Base-by-base conservation (phyloP, 441 rosid genomes). In the Syzygium syzygioides region DNA sequence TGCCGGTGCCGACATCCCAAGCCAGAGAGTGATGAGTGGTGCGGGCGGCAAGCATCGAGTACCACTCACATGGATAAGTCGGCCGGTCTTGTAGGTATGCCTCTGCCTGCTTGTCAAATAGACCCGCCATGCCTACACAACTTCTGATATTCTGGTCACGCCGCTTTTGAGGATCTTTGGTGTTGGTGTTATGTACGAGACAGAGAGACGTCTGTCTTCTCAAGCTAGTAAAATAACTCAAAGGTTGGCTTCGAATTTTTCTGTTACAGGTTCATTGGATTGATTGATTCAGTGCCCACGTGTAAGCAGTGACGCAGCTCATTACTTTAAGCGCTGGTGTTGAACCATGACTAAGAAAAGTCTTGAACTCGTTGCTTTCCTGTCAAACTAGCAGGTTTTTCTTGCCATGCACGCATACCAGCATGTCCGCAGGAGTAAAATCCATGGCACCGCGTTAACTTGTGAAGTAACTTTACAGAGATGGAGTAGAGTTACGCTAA, bases 1-100 rank as follows among this genome's bases (percentile, higher is more conserved):
- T 95, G 76, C 96, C 95, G 7, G 93, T 93, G 91, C 95, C 98
- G 37, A 88, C 95, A 86, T 95, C 96, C 96, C 95, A 94, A 45
- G 98, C 97, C 30, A 92, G 76, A 79, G 87, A 79, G 86, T 91
- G 96, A 79, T 64, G 91, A 89, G 90, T 88, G 54, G 94, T 94
- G 88, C 90, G 91, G 68, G 84, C 86, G 26, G 96, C 93, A 41
- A 94, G 92, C 96, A 89, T 95, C 0, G 92, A 91, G 89, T 90
- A 94, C 96, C 97, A 96, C 5, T 94, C 89, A 8, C 86, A 52
- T 2, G 96, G 95, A 88, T 94, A 96, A 55, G 76, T 92, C 14
- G 97, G 97, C 87, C 96, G 89, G 26, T 94, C 92, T 59, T 93
- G 94, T 14, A 88, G 79, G 89, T 94, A 95, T 1, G 91, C 25